Conservation (phyloP, 768 basidiomycete species). For the Dioszegia aurantiaca region DNA sequence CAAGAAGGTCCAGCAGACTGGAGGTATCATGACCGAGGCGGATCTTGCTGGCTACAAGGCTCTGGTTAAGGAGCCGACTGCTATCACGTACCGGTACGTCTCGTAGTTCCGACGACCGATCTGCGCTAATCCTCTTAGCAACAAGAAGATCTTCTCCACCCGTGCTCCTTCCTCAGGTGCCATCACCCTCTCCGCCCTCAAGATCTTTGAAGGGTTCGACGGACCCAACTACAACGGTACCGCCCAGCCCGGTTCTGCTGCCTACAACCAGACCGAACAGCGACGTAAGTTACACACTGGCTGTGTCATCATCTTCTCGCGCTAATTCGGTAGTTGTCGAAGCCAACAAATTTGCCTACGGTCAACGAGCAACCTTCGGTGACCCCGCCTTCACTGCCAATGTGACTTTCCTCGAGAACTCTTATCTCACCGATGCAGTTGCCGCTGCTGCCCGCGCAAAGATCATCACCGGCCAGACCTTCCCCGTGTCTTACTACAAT, state of each 20-base stretch:
- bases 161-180: slow-evolving; percentile 54
- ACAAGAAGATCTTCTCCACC: slow-evolving; percentile 48
- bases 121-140: slow-evolving; percentile 17
- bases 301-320: not conserved
- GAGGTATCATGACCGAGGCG: slow-evolving; percentile 34
- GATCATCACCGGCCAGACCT: slow-evolving; percentile 48
- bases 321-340: slow-evolving; percentile 42
- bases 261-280: slow-evolving; percentile 52
- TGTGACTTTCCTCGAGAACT: slow-evolving; percentile 51
- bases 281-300: slow-evolving; percentile 22
- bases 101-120: too few relatives aligned
- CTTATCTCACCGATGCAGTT: slow-evolving; percentile 44
- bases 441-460: slow-evolving; percentile 42
- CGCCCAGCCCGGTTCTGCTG: slow-evolving; percentile 33
- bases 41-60: slow-evolving; percentile 37
- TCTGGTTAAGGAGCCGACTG: slow-evolving; percentile 26
- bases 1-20: slow-evolving; percentile 22
- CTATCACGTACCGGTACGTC: slow-evolving; percentile 38
- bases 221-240: slow-evolving; percentile 20
- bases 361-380: slow-evolving; percentile 43
- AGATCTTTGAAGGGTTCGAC: slow-evolving; percentile 52
- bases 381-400: slow-evolving; percentile 55
- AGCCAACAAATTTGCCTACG: slow-evolving; percentile 53
- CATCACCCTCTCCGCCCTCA: slow-evolving; percentile 53
- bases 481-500: slow-evolving; percentile 46